Evolutionary conservation across 164 flowering plant species (phyloP).

Genomic region (Umbellularia californica): DNA sequence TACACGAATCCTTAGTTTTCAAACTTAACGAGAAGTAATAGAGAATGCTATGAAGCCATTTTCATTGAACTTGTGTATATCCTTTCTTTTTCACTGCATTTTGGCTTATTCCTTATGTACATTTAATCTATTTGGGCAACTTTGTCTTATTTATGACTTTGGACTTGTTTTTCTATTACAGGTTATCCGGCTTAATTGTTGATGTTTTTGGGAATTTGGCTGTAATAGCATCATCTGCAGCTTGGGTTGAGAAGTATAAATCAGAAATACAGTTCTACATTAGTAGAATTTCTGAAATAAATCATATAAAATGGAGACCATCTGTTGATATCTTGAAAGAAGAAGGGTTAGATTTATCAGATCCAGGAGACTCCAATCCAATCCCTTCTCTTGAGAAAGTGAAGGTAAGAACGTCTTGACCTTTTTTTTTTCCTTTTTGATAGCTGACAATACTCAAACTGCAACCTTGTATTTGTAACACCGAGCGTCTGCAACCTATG

Average conservation of each 20-base stretch:
- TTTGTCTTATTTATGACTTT: no score
- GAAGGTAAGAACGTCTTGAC: conserved; percentile 42
- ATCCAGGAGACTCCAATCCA: conserved; percentile 25
- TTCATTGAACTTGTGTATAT: no score
- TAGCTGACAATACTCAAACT: no score
- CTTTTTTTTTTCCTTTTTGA: not conserved
- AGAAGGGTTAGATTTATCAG: conserved; percentile 68
- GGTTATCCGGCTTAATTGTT: conserved; percentile 88
- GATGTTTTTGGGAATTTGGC: conserved; percentile 90
- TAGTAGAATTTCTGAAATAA: conserved; percentile 40
- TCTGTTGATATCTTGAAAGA: conserved; percentile 81
- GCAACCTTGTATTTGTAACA: no score
- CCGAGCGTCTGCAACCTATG: no score
- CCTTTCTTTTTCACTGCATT: no score
- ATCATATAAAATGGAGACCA: conserved; percentile 74
- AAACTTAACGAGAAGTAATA: no score
- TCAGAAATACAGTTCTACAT: conserved; percentile 56
- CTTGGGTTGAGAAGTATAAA: conserved; percentile 96
- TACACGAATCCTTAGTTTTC: no score
- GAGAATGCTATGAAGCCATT: no score
- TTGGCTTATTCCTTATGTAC: no score
- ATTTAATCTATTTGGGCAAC: no score
- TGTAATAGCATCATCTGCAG: conserved; percentile 95
- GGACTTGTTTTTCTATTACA: conserved; percentile 23
- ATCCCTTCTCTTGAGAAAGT: conserved; percentile 39